Evolutionary conservation across 805 yeast genomes (phyloP).

Genomic region (Hanseniaspora pseudoguilliermondii): DNA sequence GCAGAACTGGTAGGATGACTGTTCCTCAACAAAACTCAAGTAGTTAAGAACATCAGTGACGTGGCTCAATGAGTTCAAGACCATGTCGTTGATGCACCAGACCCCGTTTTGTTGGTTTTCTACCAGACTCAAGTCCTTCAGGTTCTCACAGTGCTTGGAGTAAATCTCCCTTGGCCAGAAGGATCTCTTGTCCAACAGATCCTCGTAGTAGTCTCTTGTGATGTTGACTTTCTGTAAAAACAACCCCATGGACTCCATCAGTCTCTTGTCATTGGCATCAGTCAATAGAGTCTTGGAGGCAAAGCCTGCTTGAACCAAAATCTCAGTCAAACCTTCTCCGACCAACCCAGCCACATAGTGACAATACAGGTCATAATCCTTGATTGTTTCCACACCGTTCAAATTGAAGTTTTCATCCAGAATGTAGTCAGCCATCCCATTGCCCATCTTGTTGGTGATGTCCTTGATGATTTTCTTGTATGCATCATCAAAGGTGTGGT

Average conservation of each 20-base stretch:
- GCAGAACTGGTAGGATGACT: constrained; percentile 77
- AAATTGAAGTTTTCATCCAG: constrained; percentile 62
- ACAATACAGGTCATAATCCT: constrained; percentile 83
- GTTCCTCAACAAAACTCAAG: constrained; percentile 64
- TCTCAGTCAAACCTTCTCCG: constrained; percentile 85
- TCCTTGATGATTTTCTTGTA: constrained; percentile 70
- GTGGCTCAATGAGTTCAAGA: constrained; percentile 65
- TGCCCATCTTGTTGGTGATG: constrained; percentile 79
- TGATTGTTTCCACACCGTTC: constrained; percentile 63
- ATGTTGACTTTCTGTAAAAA: constrained; percentile 93
- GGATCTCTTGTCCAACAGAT: constrained; percentile 77
- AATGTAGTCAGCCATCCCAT: constrained; percentile 94
- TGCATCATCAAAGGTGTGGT: constrained; percentile 54
- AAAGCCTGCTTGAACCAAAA: constrained; percentile 64
- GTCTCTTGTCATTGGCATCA: constrained; percentile 36
- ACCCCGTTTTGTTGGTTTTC: constrained; percentile 44
- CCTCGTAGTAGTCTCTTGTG: constrained; percentile 89
- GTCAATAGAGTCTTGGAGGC: constrained; percentile 39
- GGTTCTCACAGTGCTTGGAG: constrained; percentile 58
- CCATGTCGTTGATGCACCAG: constrained; percentile 68
- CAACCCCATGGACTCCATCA: constrained; percentile 81
- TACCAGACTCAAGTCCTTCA: constrained; percentile 46
- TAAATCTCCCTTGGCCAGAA: constrained; percentile 96
- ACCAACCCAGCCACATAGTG: constrained; percentile 96
- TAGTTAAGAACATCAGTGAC: constrained; percentile 65